These are phyloP conservation scores for Tetracladium maxilliforme DNA, from an alignment of 2,329 filamentous ascomycete species.

Conservation along the genomic window DNA sequence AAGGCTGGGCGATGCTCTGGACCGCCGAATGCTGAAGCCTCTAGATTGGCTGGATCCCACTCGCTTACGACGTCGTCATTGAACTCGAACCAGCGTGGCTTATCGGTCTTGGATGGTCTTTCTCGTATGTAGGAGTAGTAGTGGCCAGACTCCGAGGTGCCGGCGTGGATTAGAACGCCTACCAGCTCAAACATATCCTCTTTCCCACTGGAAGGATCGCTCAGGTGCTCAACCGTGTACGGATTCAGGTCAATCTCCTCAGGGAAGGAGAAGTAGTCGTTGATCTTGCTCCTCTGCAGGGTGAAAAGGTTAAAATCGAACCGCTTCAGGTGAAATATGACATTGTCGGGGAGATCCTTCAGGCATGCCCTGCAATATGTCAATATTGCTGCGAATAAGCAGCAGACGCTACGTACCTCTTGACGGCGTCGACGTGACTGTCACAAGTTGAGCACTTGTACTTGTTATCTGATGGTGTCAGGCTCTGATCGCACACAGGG, in stretches of 20 bases:
- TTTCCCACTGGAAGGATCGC: too few relatives aligned
- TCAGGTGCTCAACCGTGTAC: slow-evolving; percentile 79
- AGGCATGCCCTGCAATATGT: slow-evolving; percentile 53
- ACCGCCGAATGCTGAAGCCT: slow-evolving; percentile 69
- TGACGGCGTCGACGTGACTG: slow-evolving; percentile 82
- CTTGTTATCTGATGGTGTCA: slow-evolving; percentile 58
- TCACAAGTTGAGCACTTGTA: slow-evolving; percentile 92
- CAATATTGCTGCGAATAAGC: slow-evolving; percentile 6
- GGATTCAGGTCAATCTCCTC: slow-evolving; percentile 70
- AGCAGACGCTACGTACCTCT: slow-evolving; percentile 37
- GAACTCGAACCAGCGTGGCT: slow-evolving; percentile 68
- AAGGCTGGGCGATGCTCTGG: slow-evolving; percentile 35
- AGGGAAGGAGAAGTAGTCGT: slow-evolving; percentile 87
- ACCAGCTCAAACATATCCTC: slow-evolving; percentile 84
- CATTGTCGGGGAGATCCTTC: slow-evolving; percentile 81
- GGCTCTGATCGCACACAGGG: slow-evolving; percentile 7
- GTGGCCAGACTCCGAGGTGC: slow-evolving; percentile 85
- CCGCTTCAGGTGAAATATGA: slow-evolving; percentile 89
- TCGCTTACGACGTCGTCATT: slow-evolving; percentile 73
- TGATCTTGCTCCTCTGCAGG: slow-evolving; percentile 79
- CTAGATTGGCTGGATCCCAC: slow-evolving; percentile 63
- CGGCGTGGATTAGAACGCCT: slow-evolving; percentile 86
- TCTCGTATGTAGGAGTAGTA: slow-evolving; percentile 95
- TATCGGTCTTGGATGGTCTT: slow-evolving; percentile 38
- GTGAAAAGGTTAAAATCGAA: slow-evolving; percentile 71